Conservation (phyloP, 768 basidiomycete species). For the Trametes cinnabarina region DNA sequence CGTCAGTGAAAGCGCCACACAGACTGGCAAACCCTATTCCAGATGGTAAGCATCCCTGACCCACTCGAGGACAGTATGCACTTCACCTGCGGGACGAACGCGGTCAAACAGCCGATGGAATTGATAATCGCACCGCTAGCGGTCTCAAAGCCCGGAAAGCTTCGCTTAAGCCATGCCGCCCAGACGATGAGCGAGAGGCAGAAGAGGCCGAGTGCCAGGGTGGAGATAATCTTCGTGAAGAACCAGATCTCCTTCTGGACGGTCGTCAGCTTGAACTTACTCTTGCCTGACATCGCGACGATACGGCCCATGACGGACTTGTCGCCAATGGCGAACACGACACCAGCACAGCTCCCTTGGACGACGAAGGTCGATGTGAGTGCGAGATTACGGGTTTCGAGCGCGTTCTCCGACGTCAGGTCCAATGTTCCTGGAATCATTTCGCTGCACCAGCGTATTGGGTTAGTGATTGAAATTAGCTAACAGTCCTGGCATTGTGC, state of each 20-base stretch:
- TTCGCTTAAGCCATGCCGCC: conserved; percentile 39
- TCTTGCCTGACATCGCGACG: conserved; percentile 50
- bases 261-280: conserved; percentile 45
- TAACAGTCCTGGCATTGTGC: too few species aligned
- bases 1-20: conserved; percentile 53
- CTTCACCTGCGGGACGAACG: conserved; percentile 52
- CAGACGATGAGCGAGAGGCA: conserved; percentile 38
- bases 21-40: conserved; percentile 39
- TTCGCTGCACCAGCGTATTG: conserved; percentile 31
- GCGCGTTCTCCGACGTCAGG: conserved; percentile 30
- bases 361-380: conserved; percentile 55
- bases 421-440: conserved; percentile 46
- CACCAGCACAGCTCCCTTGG: conserved; percentile 46
- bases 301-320: conserved; percentile 48
- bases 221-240: conserved; percentile 53
- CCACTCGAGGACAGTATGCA: conserved; percentile 21
- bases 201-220: conserved; percentile 39
- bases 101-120: conserved; percentile 51
- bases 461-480: conserved; percentile 31
- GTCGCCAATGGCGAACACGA: conserved; percentile 51
- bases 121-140: conserved; percentile 52
- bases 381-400: conserved; percentile 56
- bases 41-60: conserved; percentile 6
- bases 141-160: conserved; percentile 45
- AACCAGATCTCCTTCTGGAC: conserved; percentile 48